These are phyloP conservation scores for Apiospora koreana DNA, from an alignment of 2,329 filamentous ascomycete species.

Conservation along the genomic window DNA sequence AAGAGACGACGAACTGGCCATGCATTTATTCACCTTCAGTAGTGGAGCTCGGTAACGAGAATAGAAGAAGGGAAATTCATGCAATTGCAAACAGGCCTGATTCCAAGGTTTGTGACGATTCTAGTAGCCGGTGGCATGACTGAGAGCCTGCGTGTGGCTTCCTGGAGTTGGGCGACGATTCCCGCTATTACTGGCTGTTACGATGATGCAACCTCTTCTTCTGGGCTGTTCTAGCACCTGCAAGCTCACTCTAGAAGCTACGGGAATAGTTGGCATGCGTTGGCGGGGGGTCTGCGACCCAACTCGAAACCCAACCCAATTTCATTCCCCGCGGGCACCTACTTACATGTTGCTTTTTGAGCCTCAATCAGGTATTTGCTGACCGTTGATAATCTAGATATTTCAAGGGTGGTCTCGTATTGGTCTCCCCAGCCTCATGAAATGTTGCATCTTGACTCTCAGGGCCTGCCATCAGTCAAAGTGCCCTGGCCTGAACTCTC, in stretches of 20 bases:
- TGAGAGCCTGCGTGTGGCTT: constrained; percentile 2
- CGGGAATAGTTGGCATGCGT: background rate
- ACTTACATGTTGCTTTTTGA: background rate
- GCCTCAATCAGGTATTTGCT: background rate
- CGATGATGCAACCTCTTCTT: constrained; percentile 2
- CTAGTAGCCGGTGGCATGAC: constrained; percentile 3
- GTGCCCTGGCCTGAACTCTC: background rate
- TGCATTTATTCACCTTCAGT: background rate
- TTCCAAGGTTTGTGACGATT: constrained; percentile 5
- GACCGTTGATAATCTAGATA: background rate
- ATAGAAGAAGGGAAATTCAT: background rate
- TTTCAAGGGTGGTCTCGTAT: background rate
- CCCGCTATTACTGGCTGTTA: background rate
- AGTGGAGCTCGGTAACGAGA: background rate
- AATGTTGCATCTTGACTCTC: background rate
- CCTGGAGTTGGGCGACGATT: background rate
- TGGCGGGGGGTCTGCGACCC: background rate
- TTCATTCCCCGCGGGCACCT: background rate
- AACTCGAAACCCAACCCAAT: constrained; percentile 3
- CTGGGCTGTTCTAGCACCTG: constrained; percentile 4
- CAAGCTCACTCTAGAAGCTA: constrained; percentile 8
- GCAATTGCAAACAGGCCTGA: background rate
- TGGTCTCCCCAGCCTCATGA: background rate
- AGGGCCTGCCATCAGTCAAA: background rate
- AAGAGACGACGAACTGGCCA: background rate